Evolutionary conservation across 768 basidiomycete species (phyloP), one percentile per base, ranked within the genome.

Genomic region (Leccinum truebloodii): DNA sequence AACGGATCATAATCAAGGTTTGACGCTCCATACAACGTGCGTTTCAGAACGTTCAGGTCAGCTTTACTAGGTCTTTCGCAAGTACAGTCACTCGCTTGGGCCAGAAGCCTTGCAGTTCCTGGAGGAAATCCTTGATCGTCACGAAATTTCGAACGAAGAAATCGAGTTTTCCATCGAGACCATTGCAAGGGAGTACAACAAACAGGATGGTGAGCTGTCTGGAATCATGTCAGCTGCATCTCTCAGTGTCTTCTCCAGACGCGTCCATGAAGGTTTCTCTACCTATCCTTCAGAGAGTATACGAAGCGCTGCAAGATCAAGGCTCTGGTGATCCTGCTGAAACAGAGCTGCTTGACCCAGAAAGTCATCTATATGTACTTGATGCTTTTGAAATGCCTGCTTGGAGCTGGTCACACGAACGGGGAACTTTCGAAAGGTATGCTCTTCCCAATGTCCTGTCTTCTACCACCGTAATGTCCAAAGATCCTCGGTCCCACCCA

Each of bases 381-480:
- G 86, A 96, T 71, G 89, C 96, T 10, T 96, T 94, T 67, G 94
- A 96, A 55, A 98, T 98, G 95, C 97, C 97, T 1, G 77, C 87
- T 13, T 95, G 95, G 88, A 83, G 89, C 67, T 99, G 93, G 87
- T 94, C 95, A 16, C 77, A 81, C 32, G 92, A 95, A 68, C 79
- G 90, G 59, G 89, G 89, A 51, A 88, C 90, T 2, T 98, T 98
- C 68, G 93, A 94, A 59, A 90, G 86, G 95, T 96, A 69, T 50
- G 83, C 55, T 22, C 57, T 24, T 49, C 34, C 44, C 54, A 14
- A 20, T 12, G 20, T 46, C 48, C 32, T 30, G 22, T 35, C 30
- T 55, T 56, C 46, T 52, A 26, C 57, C 30, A 62, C 65, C 59
- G 58, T 56, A 7, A 65, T 35, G 55, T 65, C 26, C 52, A 32